Evolutionary conservation across 768 basidiomycete species (phyloP).

Genomic region (Daedaleopsis sinensis): DNA sequence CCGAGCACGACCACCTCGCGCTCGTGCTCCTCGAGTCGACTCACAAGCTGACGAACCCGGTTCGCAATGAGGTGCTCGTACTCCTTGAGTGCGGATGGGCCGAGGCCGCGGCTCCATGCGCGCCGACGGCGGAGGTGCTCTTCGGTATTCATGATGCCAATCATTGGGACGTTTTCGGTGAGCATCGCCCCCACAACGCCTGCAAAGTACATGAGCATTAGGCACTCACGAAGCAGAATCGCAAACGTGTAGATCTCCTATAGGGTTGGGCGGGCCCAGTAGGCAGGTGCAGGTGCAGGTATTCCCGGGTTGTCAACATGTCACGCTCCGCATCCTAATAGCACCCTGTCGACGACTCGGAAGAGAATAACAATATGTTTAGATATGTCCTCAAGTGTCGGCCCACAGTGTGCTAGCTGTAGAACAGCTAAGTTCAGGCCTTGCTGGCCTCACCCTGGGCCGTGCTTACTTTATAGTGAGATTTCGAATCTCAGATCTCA

Average conservation of each 20-base stretch:
- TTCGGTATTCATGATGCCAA: slow-evolving; percentile 14
- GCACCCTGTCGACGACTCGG: no score
- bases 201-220: background rate
- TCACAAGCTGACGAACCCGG: slow-evolving; percentile 44
- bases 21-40: slow-evolving; percentile 31
- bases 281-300: no score
- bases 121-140: slow-evolving; percentile 50
- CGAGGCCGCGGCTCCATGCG: slow-evolving; percentile 54
- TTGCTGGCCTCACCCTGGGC: no score
- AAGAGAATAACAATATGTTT: no score
- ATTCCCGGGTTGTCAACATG: no score
- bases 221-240: slow-evolving; percentile 19
- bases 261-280: no score
- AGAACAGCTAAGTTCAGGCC: no score
- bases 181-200: slow-evolving; percentile 1
- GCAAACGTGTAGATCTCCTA: slow-evolving; percentile 35
- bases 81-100: slow-evolving; percentile 45
- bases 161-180: background rate
- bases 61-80: slow-evolving; percentile 45
- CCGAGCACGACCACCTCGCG: slow-evolving; percentile 35
- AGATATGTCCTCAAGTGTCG: no score
- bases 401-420: no score
- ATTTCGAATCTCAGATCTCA: no score
- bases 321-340: no score
- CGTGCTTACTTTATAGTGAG: no score